Percentiles rank a stretch among this genome's conserved stretches.
These are phyloP conservation scores for Medicago arabica DNA, from an alignment of 306 rosid species.

Conservation along the genomic window DNA sequence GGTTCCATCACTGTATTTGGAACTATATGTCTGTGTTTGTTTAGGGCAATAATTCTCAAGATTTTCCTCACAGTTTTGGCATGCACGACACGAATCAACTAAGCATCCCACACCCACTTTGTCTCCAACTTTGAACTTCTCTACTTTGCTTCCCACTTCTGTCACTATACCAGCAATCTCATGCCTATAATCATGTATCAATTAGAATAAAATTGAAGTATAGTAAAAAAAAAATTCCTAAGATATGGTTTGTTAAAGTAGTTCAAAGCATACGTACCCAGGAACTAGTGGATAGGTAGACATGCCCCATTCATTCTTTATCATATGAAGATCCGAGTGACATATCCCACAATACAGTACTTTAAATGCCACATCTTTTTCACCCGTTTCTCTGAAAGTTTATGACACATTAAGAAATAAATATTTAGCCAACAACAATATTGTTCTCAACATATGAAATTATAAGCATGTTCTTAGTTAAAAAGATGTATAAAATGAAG, in stretches of 20 bases:
- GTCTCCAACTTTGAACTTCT: conserved; percentile 59
- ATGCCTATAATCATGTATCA: conserved; percentile 40
- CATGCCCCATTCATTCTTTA: conserved; percentile 50
- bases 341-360: conserved; percentile 66
- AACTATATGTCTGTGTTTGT: conserved; percentile 29
- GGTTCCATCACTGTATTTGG: conserved; percentile 48
- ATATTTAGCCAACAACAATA: not conserved
- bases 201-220: not conserved
- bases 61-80: conserved; percentile 46
- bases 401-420: not conserved
- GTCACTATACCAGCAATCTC: conserved; percentile 64
- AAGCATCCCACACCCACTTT: conserved; percentile 61
- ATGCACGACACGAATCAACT: conserved; percentile 57
- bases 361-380: conserved; percentile 53
- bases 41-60: conserved; percentile 60
- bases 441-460: too few relatives aligned
- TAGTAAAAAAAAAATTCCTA: not conserved
- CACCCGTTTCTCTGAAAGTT: conserved; percentile 47
- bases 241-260: not conserved
- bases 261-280: conserved; percentile 40
- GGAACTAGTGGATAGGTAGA: conserved; percentile 58
- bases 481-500: not conserved
- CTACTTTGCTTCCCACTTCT: conserved; percentile 60
- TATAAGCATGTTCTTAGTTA: too few relatives aligned
- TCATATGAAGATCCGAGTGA: conserved; percentile 56